phyloP scores from a whole-genome alignment of 148 eudicot species.

The Rhododendron vialii region DNA sequence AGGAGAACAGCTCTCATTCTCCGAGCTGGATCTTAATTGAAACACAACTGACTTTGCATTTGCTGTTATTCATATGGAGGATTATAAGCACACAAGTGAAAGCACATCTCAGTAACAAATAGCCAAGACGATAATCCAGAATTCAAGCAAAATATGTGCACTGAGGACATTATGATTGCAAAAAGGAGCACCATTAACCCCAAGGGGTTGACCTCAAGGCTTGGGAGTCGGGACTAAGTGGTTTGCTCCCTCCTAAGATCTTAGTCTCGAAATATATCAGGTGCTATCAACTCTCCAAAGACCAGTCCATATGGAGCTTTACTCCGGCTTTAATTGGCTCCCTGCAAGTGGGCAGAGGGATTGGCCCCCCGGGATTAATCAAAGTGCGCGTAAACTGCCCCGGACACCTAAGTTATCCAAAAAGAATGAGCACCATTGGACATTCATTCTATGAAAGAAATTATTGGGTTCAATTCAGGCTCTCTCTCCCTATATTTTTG shows the following conservation, averaged over 20 bases:
- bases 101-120: not conserved
- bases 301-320: too few species aligned
- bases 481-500: not conserved
- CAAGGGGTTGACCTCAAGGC: too few species aligned
- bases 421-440: not conserved
- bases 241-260: too few species aligned
- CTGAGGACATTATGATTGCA: not conserved
- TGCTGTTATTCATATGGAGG: constrained; percentile 21
- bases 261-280: too few species aligned
- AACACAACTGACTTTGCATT: constrained; percentile 29
- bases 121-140: not conserved
- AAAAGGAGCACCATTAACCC: not conserved
- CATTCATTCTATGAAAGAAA: not conserved
- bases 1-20: constrained; percentile 24
- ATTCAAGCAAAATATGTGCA: not conserved
- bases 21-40: constrained; percentile 47
- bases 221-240: too few species aligned
- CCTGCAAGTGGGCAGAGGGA: too few species aligned
- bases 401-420: too few species aligned
- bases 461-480: not conserved
- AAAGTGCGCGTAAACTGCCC: too few species aligned
- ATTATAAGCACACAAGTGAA: not conserved
- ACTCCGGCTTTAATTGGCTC: too few species aligned
- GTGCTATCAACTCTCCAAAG: too few species aligned
- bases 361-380: too few species aligned